Percentiles rank a stretch among this genome's conserved stretches.
phyloP scores from a whole-genome alignment of 75 land plant genomes.

The Sequoiadendron giganteum region DNA sequence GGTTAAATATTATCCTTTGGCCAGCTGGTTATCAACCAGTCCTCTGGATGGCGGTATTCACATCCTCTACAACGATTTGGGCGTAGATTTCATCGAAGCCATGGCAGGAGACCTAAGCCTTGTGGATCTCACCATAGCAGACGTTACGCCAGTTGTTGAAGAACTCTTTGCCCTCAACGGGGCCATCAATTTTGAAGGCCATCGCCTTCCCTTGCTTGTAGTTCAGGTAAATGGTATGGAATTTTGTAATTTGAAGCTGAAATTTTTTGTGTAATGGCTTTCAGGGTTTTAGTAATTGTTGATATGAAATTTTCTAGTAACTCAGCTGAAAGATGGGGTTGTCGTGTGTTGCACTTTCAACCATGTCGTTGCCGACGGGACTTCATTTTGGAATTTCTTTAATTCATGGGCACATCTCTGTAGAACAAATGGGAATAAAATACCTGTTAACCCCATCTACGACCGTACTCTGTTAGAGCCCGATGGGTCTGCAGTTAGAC shows the following conservation, averaged over 20 bases:
- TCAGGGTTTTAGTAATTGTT: too few relatives aligned
- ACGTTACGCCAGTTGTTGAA: constrained; percentile 6
- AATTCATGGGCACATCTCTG: constrained; percentile 53
- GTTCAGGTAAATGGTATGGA: constrained; percentile 10
- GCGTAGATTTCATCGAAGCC: constrained; percentile 39
- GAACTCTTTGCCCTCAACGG: constrained; percentile 12
- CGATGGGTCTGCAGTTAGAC: too few relatives aligned
- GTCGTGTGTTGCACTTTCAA: constrained; percentile 56
- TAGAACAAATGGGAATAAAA: background rate
- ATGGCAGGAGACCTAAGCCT: constrained; percentile 11
- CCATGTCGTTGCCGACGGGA: constrained; percentile 17
- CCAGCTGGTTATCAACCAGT: constrained; percentile 9
- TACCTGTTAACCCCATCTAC: constrained; percentile 12
- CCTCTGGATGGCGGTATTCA: constrained; percentile 10
- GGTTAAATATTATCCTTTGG: constrained; percentile 27
- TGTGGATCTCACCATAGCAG: background rate
- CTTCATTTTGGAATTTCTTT: constrained; percentile 74
- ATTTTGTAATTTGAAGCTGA: background rate
- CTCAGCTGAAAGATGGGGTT: constrained; percentile 38
- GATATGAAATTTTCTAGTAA: constrained; percentile 4
- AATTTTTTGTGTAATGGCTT: too few relatives aligned
- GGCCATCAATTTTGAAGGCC: background rate
- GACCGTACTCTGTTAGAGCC: constrained; percentile 1
- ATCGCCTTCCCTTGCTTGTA: constrained; percentile 14
- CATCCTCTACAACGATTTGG: constrained; percentile 40